Base-by-base conservation (phyloP, 2,329 filamentous ascomycete genomes). In the Pseudogymnoascus sp. region DNA sequence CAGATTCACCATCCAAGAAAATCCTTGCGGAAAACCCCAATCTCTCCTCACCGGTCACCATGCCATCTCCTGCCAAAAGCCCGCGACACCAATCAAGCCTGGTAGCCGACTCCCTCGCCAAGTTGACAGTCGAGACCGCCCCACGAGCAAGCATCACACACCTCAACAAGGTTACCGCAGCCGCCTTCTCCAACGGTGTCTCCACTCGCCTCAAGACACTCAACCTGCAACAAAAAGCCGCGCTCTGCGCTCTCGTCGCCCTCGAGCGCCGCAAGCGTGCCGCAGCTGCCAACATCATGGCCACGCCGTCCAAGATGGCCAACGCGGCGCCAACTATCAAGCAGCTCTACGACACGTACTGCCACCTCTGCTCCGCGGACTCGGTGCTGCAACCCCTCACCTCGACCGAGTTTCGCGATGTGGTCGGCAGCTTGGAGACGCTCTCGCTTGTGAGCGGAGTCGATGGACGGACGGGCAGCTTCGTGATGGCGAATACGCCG, bases 221-320 rank as follows among this genome's bases (percentile, higher is more conserved):
- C 62, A 99, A 97, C 72, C 81, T 99, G 2, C 95, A 99, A 72
- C 94, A 99, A 74, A 97, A 96, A 74, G 94, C 93, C 3, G 92
- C 93, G 0, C 81, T 99, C 8, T 99, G 94, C 76, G 86, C 93
- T 0, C 80, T 99, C 12, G 82, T 93, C 39, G 90, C 91, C 2
- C 84, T 94, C n/a, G 92, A 97, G 73, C 90, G 88, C 69, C 86
- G 85, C 65, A 87, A 84, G 67, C 80, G 84, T 58, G 77, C 77
- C 61, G 76, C 78, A 62, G 83, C 77, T 69, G 77, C 76, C 37
- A 67, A 74, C 35, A 68, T 75, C 33, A 69, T 72, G 36, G 69
- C 69, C 39, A 86, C 87, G 1, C 87, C 87, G 0, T 86, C 85
- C 8, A 90, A 88, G 70, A 74, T 78, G 4, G 77, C 77, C 63